Evolutionary conservation across 305 asterid genomes (phyloP).

Genomic region (Coffea humblotiana): DNA sequence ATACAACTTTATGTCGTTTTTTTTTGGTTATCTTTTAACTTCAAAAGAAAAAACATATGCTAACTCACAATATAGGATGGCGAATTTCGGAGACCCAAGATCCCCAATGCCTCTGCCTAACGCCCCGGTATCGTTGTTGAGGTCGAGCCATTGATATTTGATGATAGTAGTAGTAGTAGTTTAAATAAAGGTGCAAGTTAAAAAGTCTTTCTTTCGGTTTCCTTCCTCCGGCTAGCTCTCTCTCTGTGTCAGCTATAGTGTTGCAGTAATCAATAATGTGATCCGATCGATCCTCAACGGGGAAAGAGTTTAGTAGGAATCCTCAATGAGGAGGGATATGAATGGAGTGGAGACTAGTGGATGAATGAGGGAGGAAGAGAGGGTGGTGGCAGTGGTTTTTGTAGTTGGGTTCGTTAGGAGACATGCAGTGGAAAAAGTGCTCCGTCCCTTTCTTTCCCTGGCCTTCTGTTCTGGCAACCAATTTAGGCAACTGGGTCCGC

Average conservation of each 20-base stretch:
- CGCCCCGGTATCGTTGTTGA: conserved; percentile 67
- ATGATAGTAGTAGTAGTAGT: no score
- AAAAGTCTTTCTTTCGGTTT: no score
- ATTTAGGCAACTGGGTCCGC: conserved; percentile 24
- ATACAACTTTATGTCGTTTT: no score
- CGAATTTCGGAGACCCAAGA: conserved; percentile 89
- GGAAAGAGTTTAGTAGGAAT: no score
- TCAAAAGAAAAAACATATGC: no score
- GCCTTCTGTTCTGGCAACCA: conserved; percentile 36
- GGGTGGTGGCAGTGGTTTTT: conserved; percentile 1
- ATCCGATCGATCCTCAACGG: no score
- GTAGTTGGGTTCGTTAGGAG: conserved; percentile 22
- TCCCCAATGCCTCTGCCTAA: conserved; percentile 82
- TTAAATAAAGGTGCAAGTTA: neutral
- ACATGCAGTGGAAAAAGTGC: conserved; percentile 9
- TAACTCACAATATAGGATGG: conserved; percentile 66
- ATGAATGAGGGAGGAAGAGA: neutral
- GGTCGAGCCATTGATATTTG: conserved; percentile 44
- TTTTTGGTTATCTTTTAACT: no score
- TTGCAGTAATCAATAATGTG: neutral
- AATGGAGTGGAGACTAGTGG: neutral
- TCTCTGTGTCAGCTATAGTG: no score
- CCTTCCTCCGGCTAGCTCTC: no score
- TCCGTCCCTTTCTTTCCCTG: neutral
- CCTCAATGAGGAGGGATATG: neutral